Evolutionary conservation across 2,329 filamentous ascomycete species (phyloP), one percentile per base, ranked within the genome.

Genomic region (Aspergillus sp.): DNA sequence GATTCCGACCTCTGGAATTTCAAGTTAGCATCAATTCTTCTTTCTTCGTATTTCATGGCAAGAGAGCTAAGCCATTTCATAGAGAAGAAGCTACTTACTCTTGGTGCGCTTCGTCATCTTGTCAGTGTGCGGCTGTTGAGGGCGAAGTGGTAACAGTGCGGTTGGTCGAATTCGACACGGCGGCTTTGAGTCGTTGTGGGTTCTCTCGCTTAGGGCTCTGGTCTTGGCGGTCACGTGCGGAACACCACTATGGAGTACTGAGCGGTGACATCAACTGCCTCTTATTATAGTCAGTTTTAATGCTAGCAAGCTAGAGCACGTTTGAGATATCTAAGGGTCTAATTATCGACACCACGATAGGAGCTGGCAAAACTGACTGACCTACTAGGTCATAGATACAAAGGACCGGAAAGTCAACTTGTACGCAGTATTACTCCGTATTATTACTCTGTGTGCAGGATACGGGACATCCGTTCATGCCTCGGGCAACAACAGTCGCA

Each of bases 71-170:
- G 19, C 19, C 19, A 19, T 19, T 2, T 19, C 19, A 19, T 19
- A 19, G 19, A 19, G 2, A 19, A 19, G 2, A 34, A 41, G 48
- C 19, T 19, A 66, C 68, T 55, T 65, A 74, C 75, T 94, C 86
- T 88, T 94, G 62, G 88, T 94, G 80, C 88, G 84, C 83, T 93
- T 91, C 74, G 87, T 88, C 86, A 93, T 93, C 76, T 83, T 88
- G 80, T 73, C 74, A 65, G 52, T 57, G 52, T 62, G 55, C 55
- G 59, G 57, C 57, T 63, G 61, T 60, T 60, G 57, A 62, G 56
- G 61, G 60, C 36, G 59, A 65, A 65, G 62, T 63, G 60, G 56
- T 26, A 57, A 59, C 52, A 59, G 59, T 59, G 59, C 60, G 59
- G 60, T 52, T 53, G 54, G 54, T 52, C 54, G 57, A 61, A 63